Conservation (phyloP, 768 basidiomycete genomes). For the Pleurotus eryngii region DNA sequence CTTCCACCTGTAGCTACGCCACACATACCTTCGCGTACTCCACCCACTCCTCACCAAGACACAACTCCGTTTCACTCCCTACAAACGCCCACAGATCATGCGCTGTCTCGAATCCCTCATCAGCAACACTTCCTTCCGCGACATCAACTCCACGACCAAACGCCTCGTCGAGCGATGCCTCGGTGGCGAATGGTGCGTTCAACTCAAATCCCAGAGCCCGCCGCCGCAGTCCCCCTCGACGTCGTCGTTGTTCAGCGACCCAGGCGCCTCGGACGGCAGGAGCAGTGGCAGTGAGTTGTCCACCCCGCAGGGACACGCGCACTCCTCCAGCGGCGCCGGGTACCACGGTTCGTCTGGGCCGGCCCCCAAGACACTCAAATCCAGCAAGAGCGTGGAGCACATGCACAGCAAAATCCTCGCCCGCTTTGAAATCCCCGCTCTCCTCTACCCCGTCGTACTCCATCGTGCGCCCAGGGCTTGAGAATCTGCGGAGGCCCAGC, state of each 20-base stretch:
- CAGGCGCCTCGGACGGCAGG: too few species aligned
- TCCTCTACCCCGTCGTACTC: conserved; percentile 26
- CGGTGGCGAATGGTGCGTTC: conserved; percentile 80
- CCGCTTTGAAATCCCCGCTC: conserved; percentile 16
- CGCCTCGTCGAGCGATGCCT: conserved; percentile 92
- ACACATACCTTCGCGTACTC: conserved; percentile 95
- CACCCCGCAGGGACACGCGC: too few species aligned
- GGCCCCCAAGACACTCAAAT: conserved; percentile 43
- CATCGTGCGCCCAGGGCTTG: conserved; percentile 14
- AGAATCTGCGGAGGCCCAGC: conserved; percentile 32
- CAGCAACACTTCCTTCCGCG: conserved; percentile 70
- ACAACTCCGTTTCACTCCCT: conserved; percentile 78
- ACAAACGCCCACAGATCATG: conserved; percentile 91
- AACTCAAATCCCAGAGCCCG: conserved; percentile 43
- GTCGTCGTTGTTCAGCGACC: conserved; percentile 1
- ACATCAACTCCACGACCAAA: conserved; percentile 83
- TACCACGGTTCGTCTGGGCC: too few species aligned
- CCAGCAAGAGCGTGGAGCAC: conserved; percentile 66
- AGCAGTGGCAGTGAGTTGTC: too few species aligned
- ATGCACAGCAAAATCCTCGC: conserved; percentile 30
- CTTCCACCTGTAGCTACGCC: conserved; percentile 59
- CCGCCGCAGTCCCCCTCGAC: conserved; percentile 10
- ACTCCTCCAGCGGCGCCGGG: too few species aligned
- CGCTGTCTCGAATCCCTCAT: conserved; percentile 76
- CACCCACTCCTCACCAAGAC: conserved; percentile 95